phyloP scores from a whole-genome alignment of 345 rosid species.

The Tarenaya hassleriana region DNA sequence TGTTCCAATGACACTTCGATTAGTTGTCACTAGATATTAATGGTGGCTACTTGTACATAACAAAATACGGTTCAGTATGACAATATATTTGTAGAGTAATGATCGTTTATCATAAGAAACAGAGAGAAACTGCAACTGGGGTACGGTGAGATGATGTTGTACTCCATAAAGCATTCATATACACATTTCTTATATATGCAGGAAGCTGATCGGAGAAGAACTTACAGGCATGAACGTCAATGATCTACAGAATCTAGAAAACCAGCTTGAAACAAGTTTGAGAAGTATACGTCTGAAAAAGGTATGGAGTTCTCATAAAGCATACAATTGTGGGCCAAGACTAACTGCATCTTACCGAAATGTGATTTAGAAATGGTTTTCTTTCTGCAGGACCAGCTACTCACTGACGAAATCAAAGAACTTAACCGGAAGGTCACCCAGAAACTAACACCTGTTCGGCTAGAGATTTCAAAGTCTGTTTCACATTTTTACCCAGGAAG shows the following conservation, averaged over 20 bases:
- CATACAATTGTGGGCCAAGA: not conserved
- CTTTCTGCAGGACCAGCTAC: slow-evolving; percentile 48
- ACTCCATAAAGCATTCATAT: not conserved
- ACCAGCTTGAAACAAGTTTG: slow-evolving; percentile 62
- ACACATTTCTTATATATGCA: slow-evolving; percentile 24
- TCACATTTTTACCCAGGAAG: not conserved
- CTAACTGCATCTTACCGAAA: not conserved
- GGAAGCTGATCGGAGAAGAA: slow-evolving; percentile 75
- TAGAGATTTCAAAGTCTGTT: not conserved
- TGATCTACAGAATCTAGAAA: slow-evolving; percentile 75
- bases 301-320: slow-evolving; percentile 27
- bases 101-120: too few relatives aligned
- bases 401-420: slow-evolving; percentile 57
- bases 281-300: slow-evolving; percentile 55
- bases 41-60: too few relatives aligned
- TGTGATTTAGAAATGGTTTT: not conserved
- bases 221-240: slow-evolving; percentile 58
- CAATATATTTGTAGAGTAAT: too few relatives aligned
- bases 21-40: too few relatives aligned
- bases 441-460: not conserved
- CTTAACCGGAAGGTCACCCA: slow-evolving; percentile 51
- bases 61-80: too few relatives aligned
- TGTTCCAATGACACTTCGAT: too few relatives aligned
- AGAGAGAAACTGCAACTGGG: not conserved
- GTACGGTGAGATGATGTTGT: not conserved